Evolutionary conservation across 108 stramenopile species (phyloP).

Genomic region (Schizochytrium sp.): DNA sequence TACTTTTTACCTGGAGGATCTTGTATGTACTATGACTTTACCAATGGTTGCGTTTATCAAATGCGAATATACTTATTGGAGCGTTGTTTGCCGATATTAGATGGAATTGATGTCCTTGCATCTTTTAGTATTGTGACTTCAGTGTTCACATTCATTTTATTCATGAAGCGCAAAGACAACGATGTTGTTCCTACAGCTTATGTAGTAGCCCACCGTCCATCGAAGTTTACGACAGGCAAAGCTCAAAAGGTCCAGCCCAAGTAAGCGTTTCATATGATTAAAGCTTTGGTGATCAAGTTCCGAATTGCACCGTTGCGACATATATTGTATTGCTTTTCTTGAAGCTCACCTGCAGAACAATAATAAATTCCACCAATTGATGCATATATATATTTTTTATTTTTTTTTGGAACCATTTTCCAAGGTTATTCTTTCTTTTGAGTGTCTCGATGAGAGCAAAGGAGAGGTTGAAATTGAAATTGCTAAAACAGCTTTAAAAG

Average conservation of each 20-base stretch:
- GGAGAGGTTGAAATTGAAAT: too few relatives aligned
- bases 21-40: constrained; percentile 5
- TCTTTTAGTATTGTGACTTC: not conserved
- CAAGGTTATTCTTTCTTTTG: too few relatives aligned
- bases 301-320: too few relatives aligned
- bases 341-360: too few relatives aligned
- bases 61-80: not conserved
- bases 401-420: too few relatives aligned
- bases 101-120: not conserved
- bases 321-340: too few relatives aligned
- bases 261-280: not conserved
- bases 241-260: not conserved
- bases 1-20: not conserved
- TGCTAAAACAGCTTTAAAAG: too few relatives aligned
- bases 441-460: too few relatives aligned
- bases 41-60: constrained; percentile 18
- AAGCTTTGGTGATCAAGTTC: too few relatives aligned
- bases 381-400: too few relatives aligned
- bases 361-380: too few relatives aligned
- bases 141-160: not conserved
- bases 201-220: not conserved
- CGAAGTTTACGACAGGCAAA: not conserved
- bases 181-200: constrained; percentile 55
- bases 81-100: not conserved
- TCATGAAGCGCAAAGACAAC: constrained; percentile 56